Conservation (phyloP, 352 stramenopile species). For the Pythium aphanidermatum region DNA sequence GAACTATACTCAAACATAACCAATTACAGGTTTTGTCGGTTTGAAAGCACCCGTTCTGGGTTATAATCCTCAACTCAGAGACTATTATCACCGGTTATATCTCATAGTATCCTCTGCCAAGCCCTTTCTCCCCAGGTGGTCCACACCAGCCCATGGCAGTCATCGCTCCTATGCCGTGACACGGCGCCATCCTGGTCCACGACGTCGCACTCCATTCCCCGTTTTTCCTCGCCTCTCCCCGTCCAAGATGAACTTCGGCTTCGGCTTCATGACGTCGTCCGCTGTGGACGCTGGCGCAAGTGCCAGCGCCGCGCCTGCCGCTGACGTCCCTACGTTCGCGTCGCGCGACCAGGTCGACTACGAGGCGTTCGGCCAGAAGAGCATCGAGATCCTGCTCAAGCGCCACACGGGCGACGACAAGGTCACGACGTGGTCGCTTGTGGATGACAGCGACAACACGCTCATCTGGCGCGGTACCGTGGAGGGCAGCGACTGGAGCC, state of each 20-base stretch:
- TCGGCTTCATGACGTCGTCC: constrained; percentile 15
- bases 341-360: constrained; percentile 52
- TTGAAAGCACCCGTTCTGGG: too few species aligned
- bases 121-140: background rate
- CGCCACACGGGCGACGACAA: constrained; percentile 57
- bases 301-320: constrained; percentile 14
- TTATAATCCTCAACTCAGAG: too few species aligned
- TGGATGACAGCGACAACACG: constrained; percentile 41
- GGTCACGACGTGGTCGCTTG: constrained; percentile 65
- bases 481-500: constrained; percentile 54
- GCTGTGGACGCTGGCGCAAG: background rate
- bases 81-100: too few species aligned
- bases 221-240: constrained; percentile 1
- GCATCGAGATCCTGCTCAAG: constrained; percentile 52
- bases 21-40: too few species aligned
- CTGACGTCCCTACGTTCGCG: constrained; percentile 29
- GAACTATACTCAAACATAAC: too few species aligned
- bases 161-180: background rate
- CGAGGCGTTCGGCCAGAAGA: constrained; percentile 53
- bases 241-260: background rate
- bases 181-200: too few species aligned
- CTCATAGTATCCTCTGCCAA: too few species aligned
- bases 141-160: constrained; percentile 7
- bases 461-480: constrained; percentile 65
- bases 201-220: too few species aligned